These are phyloP conservation scores for Sclerotinia minor DNA, from an alignment of 2,329 filamentous ascomycete species.

Conservation along the genomic window DNA sequence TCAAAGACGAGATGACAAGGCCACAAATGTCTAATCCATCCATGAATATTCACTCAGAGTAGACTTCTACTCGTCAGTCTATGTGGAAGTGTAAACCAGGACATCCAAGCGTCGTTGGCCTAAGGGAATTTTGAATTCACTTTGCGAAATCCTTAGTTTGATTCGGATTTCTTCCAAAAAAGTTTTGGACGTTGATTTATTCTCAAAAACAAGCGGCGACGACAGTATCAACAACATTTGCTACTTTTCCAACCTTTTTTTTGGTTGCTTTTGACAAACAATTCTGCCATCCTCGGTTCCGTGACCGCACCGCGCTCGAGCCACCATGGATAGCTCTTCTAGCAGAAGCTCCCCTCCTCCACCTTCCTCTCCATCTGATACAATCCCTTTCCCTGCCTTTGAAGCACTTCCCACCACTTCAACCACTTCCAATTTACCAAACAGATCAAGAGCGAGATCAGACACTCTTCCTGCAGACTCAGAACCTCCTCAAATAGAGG, in stretches of 20 bases:
- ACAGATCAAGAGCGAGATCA: conserved; percentile 7
- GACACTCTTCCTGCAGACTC: not conserved
- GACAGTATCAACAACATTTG: not conserved
- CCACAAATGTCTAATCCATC: not conserved
- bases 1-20: not conserved
- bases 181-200: not conserved
- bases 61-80: not conserved
- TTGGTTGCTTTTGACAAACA: not conserved
- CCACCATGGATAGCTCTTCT: conserved; percentile 7
- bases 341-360: conserved; percentile 12
- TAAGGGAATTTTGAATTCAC: not conserved
- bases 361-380: not conserved
- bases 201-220: not conserved
- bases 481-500: not conserved
- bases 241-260: not conserved
- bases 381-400: not conserved
- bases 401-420: not conserved
- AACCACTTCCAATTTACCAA: not conserved
- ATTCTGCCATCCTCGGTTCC: conserved; percentile 14
- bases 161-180: not conserved
- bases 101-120: not conserved
- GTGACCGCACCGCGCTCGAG: conserved; percentile 6
- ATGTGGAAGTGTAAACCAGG: not conserved
- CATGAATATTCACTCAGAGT: not conserved
- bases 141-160: not conserved